Base-by-base conservation (phyloP, 1,139 yeast genomes). In the Blastobotrys proliferans region DNA sequence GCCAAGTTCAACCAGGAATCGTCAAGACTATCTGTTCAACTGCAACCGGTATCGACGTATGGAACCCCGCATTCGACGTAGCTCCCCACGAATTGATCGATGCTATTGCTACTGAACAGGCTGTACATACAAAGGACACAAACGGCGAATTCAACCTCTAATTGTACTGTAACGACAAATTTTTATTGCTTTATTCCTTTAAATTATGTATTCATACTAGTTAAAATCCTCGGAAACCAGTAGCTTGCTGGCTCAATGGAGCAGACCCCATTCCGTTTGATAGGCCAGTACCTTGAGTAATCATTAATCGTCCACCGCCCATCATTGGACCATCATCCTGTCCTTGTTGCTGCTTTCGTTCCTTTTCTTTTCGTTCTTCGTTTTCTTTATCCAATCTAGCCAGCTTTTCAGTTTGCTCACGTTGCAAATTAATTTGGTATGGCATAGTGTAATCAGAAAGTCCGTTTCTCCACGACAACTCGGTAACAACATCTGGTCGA, bases 51-150 rank as follows among this genome's bases (percentile, higher is more conserved):
- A 83, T 90, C 30, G 69, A 74, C 2, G 95, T 87, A 1, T 92
- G 97, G 97, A 92, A 92, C 57, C 98, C 98, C 1, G 84, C 97
- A 0, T 92, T 92, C 57, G 98, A 92, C 61, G 90, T 92, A 10
- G 87, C 97, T 6, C 95, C 96, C 0, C 79, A 81, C 56, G 73
- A 72, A 36, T 68, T 83, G 38, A 87, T 92, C 45, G 96, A 88
- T 57, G 85, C 88, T 46, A 86, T 92, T 50, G 86, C 90, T 24
- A 90, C 97, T 1, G 97, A 92, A 62, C 69, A 74, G 38, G 76
- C 76, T 3, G 85, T 76, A 6, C 57, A 58, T 10, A 25, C 20
- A 5, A 24, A 31, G 14, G 25, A 38, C 8, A 6, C 30, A 17
- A 17, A 28, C 21, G 40, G 40, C 6, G 13, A 28, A 19, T 37